A percentile compares a stretch with the other conserved stretches of the same genome.
These are phyloP conservation scores for Metarhizium robertsii DNA, from an alignment of 2,329 filamentous ascomycete species.

Conservation along the genomic window DNA sequence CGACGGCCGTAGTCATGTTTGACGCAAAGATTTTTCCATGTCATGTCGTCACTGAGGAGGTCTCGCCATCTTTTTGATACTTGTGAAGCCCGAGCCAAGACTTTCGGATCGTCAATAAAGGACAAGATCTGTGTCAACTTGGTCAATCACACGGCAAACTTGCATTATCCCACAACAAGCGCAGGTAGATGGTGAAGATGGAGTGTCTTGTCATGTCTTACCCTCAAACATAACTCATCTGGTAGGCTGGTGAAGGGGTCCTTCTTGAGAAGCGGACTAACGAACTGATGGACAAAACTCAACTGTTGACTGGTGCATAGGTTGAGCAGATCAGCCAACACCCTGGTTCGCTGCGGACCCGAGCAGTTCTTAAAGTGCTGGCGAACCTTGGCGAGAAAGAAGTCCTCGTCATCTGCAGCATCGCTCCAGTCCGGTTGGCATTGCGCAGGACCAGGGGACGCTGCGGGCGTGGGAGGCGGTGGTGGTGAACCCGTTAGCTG, in stretches of 20 bases:
- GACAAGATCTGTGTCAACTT: conserved; percentile 61
- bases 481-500: conserved; percentile 52
- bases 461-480: conserved; percentile 55
- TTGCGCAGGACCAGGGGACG: conserved; percentile 53
- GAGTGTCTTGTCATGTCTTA: conserved; percentile 33
- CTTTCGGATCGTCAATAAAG: conserved; percentile 94
- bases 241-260: conserved; percentile 90
- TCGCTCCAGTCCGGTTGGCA: conserved; percentile 64
- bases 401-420: conserved; percentile 71
- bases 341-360: conserved; percentile 65
- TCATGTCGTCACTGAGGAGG: conserved; percentile 89
- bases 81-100: conserved; percentile 84
- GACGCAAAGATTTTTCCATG: conserved; percentile 94
- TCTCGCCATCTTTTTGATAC: conserved; percentile 95
- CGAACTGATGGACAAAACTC: conserved; percentile 93
- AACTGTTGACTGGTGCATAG: conserved; percentile 91
- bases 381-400: conserved; percentile 69
- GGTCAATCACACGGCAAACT: neutral
- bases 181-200: neutral
- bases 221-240: conserved; percentile 83
- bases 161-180: neutral
- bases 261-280: conserved; percentile 88
- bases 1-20: conserved; percentile 78
- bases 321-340: conserved; percentile 82
- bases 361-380: conserved; percentile 72